Evolutionary conservation across 2,329 filamentous ascomycete species (phyloP), one percentile per base, ranked within the genome.

Genomic region (Calcarisporium arbuscula): DNA sequence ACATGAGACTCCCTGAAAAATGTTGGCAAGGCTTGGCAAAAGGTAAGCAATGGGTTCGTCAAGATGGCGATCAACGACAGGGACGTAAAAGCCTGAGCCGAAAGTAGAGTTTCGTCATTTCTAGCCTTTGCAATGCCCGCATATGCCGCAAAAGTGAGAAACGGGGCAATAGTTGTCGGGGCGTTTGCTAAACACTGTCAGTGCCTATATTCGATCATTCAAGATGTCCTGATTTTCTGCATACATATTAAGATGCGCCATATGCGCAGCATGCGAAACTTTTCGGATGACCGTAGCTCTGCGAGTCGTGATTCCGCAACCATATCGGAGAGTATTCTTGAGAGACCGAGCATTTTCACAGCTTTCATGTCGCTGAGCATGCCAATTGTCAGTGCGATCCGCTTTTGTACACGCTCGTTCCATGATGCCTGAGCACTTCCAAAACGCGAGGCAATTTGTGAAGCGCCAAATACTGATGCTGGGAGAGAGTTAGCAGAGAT

Each of bases 351-450:
- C 55, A 68, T 67, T 44, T 68, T 69, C 15, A 69, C 53, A 19
- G 61, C 57, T 40, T 67, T 65, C 52, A 70, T 66, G 4, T 62
- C 57, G n/a, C 52, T 52, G 0, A 70, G 54, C 49, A 65, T 57
- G 4, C 50, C 51, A 2, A 56, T 50, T 0, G 65, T 69, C 4
- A 60, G 51, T 6, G 56, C 52, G 5, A 69, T 56, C 5, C 66
- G 60, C 25, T 57, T 51, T 44, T 70, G 58, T 10, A 69, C 62
- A 17, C 52, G 57, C 30, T 62, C 58, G 22, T 64, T 59, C 66
- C 65, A 69, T 2, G 49, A 43, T 45, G 40, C 54, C 41, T 49
- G 54, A 20, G 44, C 57, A 9, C 19, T 19, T 36, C 48, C 22
- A 3, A 38, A 27, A 6, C 25, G 28, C 5, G 29, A 19, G 15